phyloP scores from a whole-genome alignment of 2,329 filamentous ascomycete genomes.

The Sporothrix euskadiensis region DNA sequence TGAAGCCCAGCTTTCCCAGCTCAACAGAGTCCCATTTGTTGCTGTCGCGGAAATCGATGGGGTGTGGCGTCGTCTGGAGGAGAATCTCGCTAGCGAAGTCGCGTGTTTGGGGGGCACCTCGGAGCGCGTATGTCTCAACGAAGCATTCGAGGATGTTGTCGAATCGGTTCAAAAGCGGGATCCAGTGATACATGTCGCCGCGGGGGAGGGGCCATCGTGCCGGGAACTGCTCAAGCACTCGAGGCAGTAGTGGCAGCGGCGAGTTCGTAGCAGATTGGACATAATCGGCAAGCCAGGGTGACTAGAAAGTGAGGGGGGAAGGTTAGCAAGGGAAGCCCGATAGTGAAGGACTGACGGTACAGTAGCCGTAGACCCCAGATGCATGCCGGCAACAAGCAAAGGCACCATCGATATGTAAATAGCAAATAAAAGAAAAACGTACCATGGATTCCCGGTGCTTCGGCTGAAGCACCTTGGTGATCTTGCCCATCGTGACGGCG shows the following conservation, averaged over 20 bases:
- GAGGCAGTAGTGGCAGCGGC: constrained; percentile 74
- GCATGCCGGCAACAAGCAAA: background rate
- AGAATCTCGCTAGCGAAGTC: constrained; percentile 71
- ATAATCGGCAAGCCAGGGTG: constrained; percentile 82
- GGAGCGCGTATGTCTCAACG: constrained; percentile 75
- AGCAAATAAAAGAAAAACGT: constrained; percentile 38
- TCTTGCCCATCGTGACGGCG: constrained; percentile 63
- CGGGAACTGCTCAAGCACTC: constrained; percentile 76
- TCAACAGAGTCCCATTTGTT: constrained; percentile 50
- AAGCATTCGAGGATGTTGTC: constrained; percentile 84
- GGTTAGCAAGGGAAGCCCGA: background rate
- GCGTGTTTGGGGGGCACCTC: constrained; percentile 74
- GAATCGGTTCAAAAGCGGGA: constrained; percentile 88
- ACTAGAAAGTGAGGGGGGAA: constrained; percentile 52
- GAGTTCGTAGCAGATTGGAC: constrained; percentile 68
- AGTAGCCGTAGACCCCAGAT: background rate
- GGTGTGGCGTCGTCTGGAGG: constrained; percentile 54
- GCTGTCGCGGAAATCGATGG: constrained; percentile 53
- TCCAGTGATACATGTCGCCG: constrained; percentile 98
- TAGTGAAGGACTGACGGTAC: background rate
- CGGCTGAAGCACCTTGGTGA: constrained; percentile 65
- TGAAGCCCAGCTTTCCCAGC: constrained; percentile 63
- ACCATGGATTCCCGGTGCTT: constrained; percentile 70
- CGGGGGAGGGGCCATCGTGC: constrained; percentile 91
- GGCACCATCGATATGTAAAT: constrained; percentile 25